These are phyloP conservation scores for Fusarium torulosum DNA, from an alignment of 2,329 filamentous ascomycete genomes.

Conservation along the genomic window DNA sequence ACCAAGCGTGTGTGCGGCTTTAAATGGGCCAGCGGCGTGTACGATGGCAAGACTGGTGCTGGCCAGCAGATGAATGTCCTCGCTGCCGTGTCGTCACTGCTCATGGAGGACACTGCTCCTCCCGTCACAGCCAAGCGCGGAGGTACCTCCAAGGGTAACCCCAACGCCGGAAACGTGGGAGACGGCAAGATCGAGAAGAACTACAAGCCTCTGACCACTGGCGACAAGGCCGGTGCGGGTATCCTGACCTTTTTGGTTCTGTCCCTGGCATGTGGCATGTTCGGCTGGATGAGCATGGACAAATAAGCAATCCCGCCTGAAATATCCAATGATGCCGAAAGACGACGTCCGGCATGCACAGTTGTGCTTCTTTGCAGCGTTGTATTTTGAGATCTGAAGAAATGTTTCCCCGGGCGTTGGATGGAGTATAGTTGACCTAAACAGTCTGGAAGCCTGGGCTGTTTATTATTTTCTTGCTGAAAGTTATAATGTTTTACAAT, in stretches of 20 bases:
- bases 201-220: conserved; percentile 56
- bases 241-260: conserved; percentile 62
- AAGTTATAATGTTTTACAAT: conserved; percentile 20
- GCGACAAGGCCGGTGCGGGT: conserved; percentile 62
- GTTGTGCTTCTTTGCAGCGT: conserved; percentile 29
- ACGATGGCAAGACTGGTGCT: conserved; percentile 67
- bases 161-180: conserved; percentile 57
- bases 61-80: conserved; percentile 72
- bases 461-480: conserved; percentile 20
- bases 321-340: conserved; percentile 30
- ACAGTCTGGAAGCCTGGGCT: conserved; percentile 41
- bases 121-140: conserved; percentile 63
- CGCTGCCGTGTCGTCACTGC: conserved; percentile 65
- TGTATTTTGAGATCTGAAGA: conserved; percentile 32
- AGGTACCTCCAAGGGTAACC: conserved; percentile 63
- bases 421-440: conserved; percentile 42
- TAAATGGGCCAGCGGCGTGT: conserved; percentile 64
- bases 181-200: conserved; percentile 52
- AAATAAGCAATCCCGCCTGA: conserved; percentile 31
- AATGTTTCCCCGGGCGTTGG: conserved; percentile 43
- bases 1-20: conserved; percentile 66
- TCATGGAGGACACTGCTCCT: conserved; percentile 57
- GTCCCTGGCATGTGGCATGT: conserved; percentile 55
- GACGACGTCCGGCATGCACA: conserved; percentile 19
- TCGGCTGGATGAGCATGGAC: conserved; percentile 64